A percentile compares a stretch with the other conserved stretches of the same genome.
phyloP scores from a whole-genome alignment of 495 filamentous ascomycete genomes.

The Apodospora peruviana region DNA sequence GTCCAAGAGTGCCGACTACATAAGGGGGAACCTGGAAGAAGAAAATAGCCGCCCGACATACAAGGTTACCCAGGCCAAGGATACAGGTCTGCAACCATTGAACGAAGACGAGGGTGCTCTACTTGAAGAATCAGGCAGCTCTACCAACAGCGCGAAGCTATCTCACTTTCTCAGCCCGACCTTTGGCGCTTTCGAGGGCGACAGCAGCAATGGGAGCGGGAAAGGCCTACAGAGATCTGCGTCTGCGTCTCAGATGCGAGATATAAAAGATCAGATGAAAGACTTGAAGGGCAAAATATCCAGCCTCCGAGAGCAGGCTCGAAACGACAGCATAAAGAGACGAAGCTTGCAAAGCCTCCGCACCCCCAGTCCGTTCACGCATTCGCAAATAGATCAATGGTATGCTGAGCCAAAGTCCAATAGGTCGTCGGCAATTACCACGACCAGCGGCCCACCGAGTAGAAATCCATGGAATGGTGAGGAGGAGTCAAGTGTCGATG shows the following conservation, averaged over 20 bases:
- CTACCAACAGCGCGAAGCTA: slow-evolving; percentile 21
- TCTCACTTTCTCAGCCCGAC: slow-evolving; percentile 36
- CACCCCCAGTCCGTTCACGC: slow-evolving; percentile 78
- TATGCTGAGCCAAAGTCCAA: slow-evolving; percentile 48
- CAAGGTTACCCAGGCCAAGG: slow-evolving; percentile 14
- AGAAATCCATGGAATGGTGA: slow-evolving; percentile 29
- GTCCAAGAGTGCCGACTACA: slow-evolving; percentile 33
- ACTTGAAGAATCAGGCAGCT: slow-evolving; percentile 16
- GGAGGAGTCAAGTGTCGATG: slow-evolving; percentile 28
- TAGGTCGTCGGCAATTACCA: slow-evolving; percentile 14
- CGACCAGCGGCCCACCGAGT: slow-evolving; percentile 5
- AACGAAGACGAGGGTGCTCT: slow-evolving; percentile 33
- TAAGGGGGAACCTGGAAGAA: slow-evolving; percentile 18
- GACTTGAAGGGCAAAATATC: slow-evolving; percentile 90
- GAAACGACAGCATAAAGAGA: slow-evolving; percentile 75
- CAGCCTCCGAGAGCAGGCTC: slow-evolving; percentile 70
- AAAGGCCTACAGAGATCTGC: slow-evolving; percentile 44
- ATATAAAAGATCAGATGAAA: slow-evolving; percentile 87
- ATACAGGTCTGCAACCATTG: slow-evolving; percentile 29
- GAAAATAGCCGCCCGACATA: slow-evolving; percentile 14
- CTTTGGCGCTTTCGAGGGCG: slow-evolving; percentile 26
- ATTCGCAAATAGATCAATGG: slow-evolving; percentile 63
- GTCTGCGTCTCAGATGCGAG: slow-evolving; percentile 68
- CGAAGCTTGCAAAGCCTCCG: slow-evolving; percentile 79
- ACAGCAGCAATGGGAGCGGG: slow-evolving; percentile 7